Evolutionary conservation across 2,329 filamentous ascomycete genomes (phyloP).

Genomic region (Fulvia fulva): DNA sequence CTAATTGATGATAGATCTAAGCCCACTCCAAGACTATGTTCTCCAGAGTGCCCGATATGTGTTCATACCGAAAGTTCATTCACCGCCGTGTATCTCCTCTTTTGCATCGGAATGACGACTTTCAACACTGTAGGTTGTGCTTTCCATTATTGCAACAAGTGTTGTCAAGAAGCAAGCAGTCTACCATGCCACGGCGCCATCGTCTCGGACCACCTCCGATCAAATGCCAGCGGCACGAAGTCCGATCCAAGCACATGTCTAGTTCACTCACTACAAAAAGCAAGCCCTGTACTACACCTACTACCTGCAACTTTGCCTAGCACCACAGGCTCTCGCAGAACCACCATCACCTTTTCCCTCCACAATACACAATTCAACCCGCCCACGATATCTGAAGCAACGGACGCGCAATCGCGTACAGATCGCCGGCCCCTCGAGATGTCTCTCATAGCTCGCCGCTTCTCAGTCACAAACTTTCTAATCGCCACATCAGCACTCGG

Average conservation of each 20-base stretch:
- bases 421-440: too few relatives aligned
- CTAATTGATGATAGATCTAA: neutral
- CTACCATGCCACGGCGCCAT: neutral
- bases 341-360: neutral
- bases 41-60: too few relatives aligned
- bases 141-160: too few relatives aligned
- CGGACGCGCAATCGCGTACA: neutral
- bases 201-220: neutral
- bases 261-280: neutral
- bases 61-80: too few relatives aligned
- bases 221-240: neutral
- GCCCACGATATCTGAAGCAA: neutral
- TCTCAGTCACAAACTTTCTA: slow-evolving; percentile 23
- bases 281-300: neutral
- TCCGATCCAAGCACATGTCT: neutral
- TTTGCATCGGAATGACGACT: too few relatives aligned
- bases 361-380: neutral
- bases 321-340: neutral
- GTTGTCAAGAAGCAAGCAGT: too few relatives aligned
- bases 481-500: slow-evolving; percentile 23
- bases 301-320: neutral
- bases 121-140: too few relatives aligned
- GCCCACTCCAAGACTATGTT: too few relatives aligned
- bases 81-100: neutral
- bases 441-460: slow-evolving; percentile 23